phyloP scores from a whole-genome alignment of 164 flowering plant species.

The Nelumbo lutea region DNA sequence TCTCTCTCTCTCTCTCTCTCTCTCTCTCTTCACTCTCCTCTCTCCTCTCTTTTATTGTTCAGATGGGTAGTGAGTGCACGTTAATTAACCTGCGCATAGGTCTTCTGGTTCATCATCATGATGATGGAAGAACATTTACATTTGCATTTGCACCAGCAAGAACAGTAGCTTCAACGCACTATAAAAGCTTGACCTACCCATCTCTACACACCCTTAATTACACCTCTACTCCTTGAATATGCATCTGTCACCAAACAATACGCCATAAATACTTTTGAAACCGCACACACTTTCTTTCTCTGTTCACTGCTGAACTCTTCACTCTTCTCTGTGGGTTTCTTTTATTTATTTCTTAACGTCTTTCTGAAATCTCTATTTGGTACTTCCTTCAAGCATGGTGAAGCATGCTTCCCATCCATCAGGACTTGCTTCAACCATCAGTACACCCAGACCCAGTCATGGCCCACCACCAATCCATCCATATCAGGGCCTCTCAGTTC shows the following conservation, averaged over 20 bases:
- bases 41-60: too few relatives aligned
- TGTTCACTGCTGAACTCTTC: neutral
- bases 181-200: conserved; percentile 57
- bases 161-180: conserved; percentile 26
- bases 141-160: conserved; percentile 9
- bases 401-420: conserved; percentile 1
- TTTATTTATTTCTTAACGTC: neutral
- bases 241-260: conserved; percentile 46
- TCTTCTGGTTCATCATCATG: conserved; percentile 9
- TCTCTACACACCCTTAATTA: conserved; percentile 35
- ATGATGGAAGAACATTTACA: conserved; percentile 28
- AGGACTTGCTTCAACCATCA: neutral
- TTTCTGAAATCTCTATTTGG: neutral
- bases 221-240: conserved; percentile 15
- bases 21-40: too few relatives aligned
- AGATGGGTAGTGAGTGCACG: conserved; percentile 28
- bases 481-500: too few relatives aligned
- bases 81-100: conserved; percentile 19
- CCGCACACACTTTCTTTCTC: conserved; percentile 4
- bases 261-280: conserved; percentile 33
- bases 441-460: too few relatives aligned
- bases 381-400: conserved; percentile 7
- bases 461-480: too few relatives aligned
- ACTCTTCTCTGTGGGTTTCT: neutral
- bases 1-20: neutral